These are phyloP conservation scores for Emmonsia crescens DNA, from an alignment of 2,329 filamentous ascomycete species.

Conservation along the genomic window DNA sequence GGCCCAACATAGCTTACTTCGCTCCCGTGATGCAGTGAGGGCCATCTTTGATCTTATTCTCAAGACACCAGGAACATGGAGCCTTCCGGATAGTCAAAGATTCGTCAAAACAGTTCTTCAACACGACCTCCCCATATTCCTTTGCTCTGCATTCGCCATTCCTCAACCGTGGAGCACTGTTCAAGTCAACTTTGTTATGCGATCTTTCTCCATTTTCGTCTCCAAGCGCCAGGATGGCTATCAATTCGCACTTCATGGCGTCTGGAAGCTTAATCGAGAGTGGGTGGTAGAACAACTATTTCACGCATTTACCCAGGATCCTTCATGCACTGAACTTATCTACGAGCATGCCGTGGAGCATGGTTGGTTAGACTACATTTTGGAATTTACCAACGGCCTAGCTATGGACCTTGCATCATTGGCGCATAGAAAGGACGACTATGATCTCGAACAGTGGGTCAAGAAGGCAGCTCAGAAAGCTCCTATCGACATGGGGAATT, in stretches of 20 bases:
- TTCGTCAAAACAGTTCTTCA: constrained; percentile 53
- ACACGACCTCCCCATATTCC: constrained; percentile 38
- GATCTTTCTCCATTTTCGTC: constrained; percentile 67
- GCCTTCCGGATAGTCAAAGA: constrained; percentile 43
- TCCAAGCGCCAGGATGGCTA: constrained; percentile 66
- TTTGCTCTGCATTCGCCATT: constrained; percentile 39
- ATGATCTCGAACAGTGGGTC: constrained; percentile 74
- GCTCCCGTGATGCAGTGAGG: constrained; percentile 73
- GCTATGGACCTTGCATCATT: constrained; percentile 78
- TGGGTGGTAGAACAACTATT: constrained; percentile 78
- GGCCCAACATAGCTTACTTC: constrained; percentile 74
- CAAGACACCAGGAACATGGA: constrained; percentile 47
- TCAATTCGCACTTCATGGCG: constrained; percentile 78
- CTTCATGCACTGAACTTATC: constrained; percentile 56
- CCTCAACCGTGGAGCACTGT: constrained; percentile 40
- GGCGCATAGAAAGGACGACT: constrained; percentile 67
- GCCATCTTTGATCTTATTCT: constrained; percentile 55
- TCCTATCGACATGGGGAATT: constrained; percentile 55
- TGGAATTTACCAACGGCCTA: constrained; percentile 69
- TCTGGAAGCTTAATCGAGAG: constrained; percentile 81
- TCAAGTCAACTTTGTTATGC: constrained; percentile 39
- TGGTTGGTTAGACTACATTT: constrained; percentile 71
- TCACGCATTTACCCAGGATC: constrained; percentile 60
- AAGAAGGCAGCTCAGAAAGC: constrained; percentile 55
- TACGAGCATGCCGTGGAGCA: constrained; percentile 73